Conservation (phyloP, 177 flowering plant genomes). For the Telopea speciosissima region DNA sequence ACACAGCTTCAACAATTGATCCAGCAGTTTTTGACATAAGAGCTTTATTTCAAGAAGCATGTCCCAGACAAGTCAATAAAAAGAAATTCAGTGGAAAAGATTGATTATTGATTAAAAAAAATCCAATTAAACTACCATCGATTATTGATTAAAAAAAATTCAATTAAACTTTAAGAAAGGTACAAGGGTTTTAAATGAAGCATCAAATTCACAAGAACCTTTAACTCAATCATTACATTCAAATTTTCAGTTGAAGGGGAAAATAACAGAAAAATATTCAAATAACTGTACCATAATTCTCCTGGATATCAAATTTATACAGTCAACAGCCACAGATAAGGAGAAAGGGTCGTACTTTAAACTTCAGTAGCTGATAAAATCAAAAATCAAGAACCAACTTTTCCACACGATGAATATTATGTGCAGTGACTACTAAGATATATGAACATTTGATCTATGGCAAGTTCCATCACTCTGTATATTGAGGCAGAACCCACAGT, state of each 20-base stretch:
- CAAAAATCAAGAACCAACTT: not conserved
- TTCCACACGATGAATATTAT: not conserved
- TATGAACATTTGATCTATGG: not conserved
- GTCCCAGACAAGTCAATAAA: not conserved
- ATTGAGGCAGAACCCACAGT: too few species aligned
- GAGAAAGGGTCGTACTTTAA: not conserved
- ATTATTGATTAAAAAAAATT: not conserved
- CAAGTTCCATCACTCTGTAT: not conserved
- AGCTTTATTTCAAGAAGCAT: slow-evolving; percentile 37
- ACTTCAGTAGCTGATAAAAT: not conserved
- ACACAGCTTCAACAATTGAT: slow-evolving; percentile 83
- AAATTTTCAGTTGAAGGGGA: not conserved
- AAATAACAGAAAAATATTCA: not conserved
- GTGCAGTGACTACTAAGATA: not conserved
- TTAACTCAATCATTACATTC: not conserved
- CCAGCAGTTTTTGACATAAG: slow-evolving; percentile 95
- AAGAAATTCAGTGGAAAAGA: not conserved
- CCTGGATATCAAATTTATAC: not conserved
- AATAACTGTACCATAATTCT: not conserved
- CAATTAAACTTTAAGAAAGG: not conserved
- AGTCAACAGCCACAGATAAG: not conserved
- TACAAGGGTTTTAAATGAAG: not conserved
- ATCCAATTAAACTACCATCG: not conserved
- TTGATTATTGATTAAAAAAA: not conserved
- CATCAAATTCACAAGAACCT: slow-evolving; percentile 5